Evolutionary conservation across 1,284 basidiomycete genomes (phyloP), one percentile per base, ranked within the genome.

Genomic region (Omphalotus olearius): DNA sequence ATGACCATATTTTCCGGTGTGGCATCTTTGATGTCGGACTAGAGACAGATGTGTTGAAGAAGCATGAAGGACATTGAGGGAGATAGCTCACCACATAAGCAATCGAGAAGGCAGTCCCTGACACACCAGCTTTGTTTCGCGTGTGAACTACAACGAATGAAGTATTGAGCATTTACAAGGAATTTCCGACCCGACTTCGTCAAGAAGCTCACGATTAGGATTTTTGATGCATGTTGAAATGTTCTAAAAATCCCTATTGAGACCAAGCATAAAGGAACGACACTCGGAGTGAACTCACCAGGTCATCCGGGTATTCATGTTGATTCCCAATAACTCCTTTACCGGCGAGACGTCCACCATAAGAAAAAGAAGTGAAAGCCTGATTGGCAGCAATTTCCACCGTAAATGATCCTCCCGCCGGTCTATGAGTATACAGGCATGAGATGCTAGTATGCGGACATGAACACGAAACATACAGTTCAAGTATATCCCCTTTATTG

Each of bases 81-180:
- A 3, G 13, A 50, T 18, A 13, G 7, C 61, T 1, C 41, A 72
- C 71, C 28, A 64, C 58, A 56, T 76, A 76, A 20, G 73, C 66
- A 49, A 76, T 76, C 10, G 72, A 73, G 47, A 76, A 74, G 2
- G 69, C 73, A 35, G 73, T 73, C 3, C 74, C 74, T 37, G 74
- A 70, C 33, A 72, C 73, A 61, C 62, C 69, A 14, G 65, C 59
- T 45, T 70, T 59, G 51, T 74, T 74, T 54, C 73, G 70, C 1
- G 73, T 64, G 17, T 52, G 51, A 40, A 52, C 48, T 50, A 28
- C 2, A 13, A 5, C n/a, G 9, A 25, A n/a, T 3, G 2, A n/a
- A 33, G 30, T 33, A 42, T 16, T 49, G 1, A 43, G 39, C 2
- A 39, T 40, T 26, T 14, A 5, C 10, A 43, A 6, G 26, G 6